Conservation (phyloP, 2,329 filamentous ascomycete genomes). For the Teratosphaeria zuluensis region DNA sequence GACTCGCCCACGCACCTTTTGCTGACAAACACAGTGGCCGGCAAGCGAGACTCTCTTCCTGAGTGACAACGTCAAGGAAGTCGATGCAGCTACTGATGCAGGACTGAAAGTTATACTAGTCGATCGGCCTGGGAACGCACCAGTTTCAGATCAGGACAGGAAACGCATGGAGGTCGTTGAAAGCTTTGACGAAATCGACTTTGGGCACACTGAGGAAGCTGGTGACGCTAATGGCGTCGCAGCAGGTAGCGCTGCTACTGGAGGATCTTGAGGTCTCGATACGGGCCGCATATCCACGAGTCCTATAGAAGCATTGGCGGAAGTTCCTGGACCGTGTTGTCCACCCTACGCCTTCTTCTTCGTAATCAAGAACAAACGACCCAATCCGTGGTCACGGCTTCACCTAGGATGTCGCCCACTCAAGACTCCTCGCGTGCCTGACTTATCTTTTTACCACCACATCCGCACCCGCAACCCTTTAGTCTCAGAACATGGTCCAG, state of each 20-base stretch:
- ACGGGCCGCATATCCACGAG: too few relatives aligned
- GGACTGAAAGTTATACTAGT: constrained; percentile 35
- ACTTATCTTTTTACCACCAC: neutral
- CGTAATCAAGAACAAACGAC: too few relatives aligned
- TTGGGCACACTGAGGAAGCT: neutral
- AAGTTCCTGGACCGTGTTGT: too few relatives aligned
- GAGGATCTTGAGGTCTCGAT: neutral
- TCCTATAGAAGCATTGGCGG: too few relatives aligned
- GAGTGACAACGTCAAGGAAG: constrained; percentile 63
- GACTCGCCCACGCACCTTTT: neutral
- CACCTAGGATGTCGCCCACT: too few relatives aligned
- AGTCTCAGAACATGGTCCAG: neutral
- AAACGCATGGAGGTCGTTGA: neutral
- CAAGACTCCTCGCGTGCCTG: too few relatives aligned
- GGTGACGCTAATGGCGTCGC: neutral
- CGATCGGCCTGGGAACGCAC: constrained; percentile 60
- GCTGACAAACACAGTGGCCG: constrained; percentile 21
- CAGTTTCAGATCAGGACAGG: constrained; percentile 43
- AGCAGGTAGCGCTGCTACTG: neutral
- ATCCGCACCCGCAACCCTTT: neutral
- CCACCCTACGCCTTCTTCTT: too few relatives aligned
- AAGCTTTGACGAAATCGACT: neutral
- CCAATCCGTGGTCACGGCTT: too few relatives aligned
- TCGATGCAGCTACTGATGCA: constrained; percentile 35
- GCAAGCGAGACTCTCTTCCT: constrained; percentile 60